A percentile compares a stretch with the other conserved stretches of the same genome.
phyloP scores from a whole-genome alignment of 495 filamentous ascomycete species.

The Saxophila tyrrhenica region DNA sequence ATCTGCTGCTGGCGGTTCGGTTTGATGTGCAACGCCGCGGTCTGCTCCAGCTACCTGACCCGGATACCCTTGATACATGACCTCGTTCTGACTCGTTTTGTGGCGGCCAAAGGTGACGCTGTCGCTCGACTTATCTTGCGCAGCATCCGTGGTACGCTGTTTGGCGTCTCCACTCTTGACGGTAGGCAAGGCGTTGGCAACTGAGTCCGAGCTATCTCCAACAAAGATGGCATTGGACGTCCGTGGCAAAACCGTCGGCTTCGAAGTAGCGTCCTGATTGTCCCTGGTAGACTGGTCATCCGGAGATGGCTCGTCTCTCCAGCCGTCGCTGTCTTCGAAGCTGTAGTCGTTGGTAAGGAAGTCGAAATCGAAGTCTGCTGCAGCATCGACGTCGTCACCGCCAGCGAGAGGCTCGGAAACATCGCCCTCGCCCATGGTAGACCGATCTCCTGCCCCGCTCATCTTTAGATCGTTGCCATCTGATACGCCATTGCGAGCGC shows the following conservation, averaged over 20 bases:
- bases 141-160: too few relatives aligned
- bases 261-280: neutral
- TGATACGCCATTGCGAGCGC: neutral
- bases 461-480: neutral
- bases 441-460: neutral
- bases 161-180: too few relatives aligned
- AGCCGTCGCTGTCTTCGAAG: neutral
- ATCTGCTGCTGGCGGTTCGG: neutral
- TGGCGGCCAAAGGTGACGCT: too few relatives aligned
- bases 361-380: constrained; percentile 10
- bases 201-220: constrained; percentile 1
- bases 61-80: too few relatives aligned
- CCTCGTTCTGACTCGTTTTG: too few relatives aligned
- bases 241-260: neutral
- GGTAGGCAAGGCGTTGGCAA: neutral
- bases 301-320: neutral
- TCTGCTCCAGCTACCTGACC: neutral
- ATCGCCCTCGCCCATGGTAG: neutral
- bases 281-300: neutral
- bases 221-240: constrained; percentile 1
- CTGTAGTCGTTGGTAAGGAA: neutral
- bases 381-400: neutral
- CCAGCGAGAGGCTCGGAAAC: neutral
- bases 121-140: too few relatives aligned
- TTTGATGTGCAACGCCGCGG: neutral